Evolutionary conservation across 768 basidiomycete species (phyloP).

Genomic region (Leucocoprinus birnbaumii): DNA sequence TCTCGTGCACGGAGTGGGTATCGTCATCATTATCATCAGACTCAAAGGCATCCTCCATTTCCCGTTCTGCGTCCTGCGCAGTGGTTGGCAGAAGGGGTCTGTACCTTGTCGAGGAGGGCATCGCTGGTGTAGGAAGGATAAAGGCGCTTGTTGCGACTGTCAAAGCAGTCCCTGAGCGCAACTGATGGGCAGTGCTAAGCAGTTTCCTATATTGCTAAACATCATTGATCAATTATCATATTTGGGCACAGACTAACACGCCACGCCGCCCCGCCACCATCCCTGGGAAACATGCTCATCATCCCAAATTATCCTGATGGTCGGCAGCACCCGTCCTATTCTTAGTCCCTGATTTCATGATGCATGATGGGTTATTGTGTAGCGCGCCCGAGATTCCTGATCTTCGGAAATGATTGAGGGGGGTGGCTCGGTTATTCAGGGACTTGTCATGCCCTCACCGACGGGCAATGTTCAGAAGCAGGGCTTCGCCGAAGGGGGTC

Average conservation of each 20-base stretch:
- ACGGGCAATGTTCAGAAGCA: neutral
- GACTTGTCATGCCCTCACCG: neutral
- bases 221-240: conserved; percentile 6
- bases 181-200: neutral
- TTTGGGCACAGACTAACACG: conserved; percentile 1
- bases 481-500: no score
- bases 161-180: neutral
- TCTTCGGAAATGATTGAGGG: neutral
- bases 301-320: no score
- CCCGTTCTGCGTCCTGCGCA: conserved; percentile 45
- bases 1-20: conserved; percentile 34
- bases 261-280: neutral
- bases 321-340: no score
- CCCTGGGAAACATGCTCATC: no score
- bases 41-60: conserved; percentile 79
- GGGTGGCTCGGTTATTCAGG: neutral
- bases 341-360: no score
- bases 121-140: neutral
- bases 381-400: neutral
- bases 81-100: conserved; percentile 27
- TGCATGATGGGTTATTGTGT: no score
- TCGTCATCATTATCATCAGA: conserved; percentile 55
- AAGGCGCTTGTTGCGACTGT: neutral
- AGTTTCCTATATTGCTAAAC: neutral
- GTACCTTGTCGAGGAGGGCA: conserved; percentile 10